These are phyloP conservation scores for Simmondsia chinensis DNA, from an alignment of 148 eudicot species.

Conservation along the genomic window DNA sequence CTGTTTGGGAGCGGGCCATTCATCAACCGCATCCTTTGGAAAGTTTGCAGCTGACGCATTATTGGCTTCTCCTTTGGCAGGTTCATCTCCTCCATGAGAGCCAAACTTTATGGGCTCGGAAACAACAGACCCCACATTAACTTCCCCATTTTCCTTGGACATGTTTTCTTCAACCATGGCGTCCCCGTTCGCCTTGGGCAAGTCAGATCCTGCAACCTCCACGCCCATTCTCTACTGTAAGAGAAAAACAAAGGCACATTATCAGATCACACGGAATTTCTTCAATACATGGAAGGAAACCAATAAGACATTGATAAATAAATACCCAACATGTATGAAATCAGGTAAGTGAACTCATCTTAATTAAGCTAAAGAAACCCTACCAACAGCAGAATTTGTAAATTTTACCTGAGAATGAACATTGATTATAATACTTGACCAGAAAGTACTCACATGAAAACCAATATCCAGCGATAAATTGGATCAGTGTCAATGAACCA, in stretches of 20 bases:
- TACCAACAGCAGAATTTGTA: too few species aligned
- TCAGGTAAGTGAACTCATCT: too few species aligned
- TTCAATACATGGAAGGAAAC: not conserved
- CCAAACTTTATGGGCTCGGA: conserved; percentile 56
- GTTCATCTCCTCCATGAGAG: conserved; percentile 43
- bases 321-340: too few species aligned
- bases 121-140: conserved; percentile 7
- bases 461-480: too few species aligned
- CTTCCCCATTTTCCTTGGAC: conserved; percentile 33
- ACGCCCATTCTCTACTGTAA: conserved; percentile 23
- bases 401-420: too few species aligned
- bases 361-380: too few species aligned
- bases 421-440: too few species aligned
- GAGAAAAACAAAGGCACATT: not conserved
- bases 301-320: not conserved
- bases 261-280: not conserved
- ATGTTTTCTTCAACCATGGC: conserved; percentile 14
- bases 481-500: too few species aligned
- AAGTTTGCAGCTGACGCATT: conserved; percentile 28
- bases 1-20: conserved; percentile 66
- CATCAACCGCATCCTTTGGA: conserved; percentile 72
- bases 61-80: conserved; percentile 28
- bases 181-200: conserved; percentile 30
- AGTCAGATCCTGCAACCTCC: conserved; percentile 53
- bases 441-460: too few species aligned